Evolutionary conservation across 108 stramenopile species (phyloP).

Genomic region (Nitzschia putrida): DNA sequence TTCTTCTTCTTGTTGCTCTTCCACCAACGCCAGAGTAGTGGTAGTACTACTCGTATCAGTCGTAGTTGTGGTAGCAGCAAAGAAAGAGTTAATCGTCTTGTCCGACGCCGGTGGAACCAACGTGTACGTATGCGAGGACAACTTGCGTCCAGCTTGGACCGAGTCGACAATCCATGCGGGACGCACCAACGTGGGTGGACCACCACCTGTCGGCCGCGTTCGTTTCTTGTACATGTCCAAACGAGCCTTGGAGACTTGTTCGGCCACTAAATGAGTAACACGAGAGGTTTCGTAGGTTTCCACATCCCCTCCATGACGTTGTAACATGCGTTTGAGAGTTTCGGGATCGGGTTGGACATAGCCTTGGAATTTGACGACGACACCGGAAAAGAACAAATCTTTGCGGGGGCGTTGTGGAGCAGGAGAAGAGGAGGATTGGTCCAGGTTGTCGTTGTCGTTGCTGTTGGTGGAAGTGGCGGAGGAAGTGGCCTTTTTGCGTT

Average conservation of each 20-base stretch:
- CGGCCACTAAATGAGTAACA: constrained; percentile 82
- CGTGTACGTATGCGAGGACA: too few species aligned
- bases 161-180: constrained; percentile 80
- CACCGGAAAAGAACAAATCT: constrained; percentile 73
- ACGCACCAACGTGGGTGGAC: constrained; percentile 57
- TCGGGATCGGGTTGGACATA: constrained; percentile 73
- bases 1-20: too few species aligned
- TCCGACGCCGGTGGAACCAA: too few species aligned
- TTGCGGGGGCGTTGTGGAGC: constrained; percentile 42
- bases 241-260: constrained; percentile 74
- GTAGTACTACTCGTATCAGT: too few species aligned
- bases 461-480: not conserved
- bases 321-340: constrained; percentile 69
- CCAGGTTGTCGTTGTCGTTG: constrained; percentile 4
- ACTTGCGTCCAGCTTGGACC: constrained; percentile 36
- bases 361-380: constrained; percentile 77
- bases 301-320: constrained; percentile 75
- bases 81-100: too few species aligned
- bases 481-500: not conserved
- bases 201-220: constrained; percentile 21
- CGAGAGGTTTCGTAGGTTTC: constrained; percentile 83
- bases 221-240: constrained; percentile 73
- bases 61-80: too few species aligned
- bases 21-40: too few species aligned
- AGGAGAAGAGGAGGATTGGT: not conserved